These are phyloP conservation scores for Paraphysoderma sedebokerense DNA, from an alignment of 371 early-diverging fungal species.

Conservation along the genomic window DNA sequence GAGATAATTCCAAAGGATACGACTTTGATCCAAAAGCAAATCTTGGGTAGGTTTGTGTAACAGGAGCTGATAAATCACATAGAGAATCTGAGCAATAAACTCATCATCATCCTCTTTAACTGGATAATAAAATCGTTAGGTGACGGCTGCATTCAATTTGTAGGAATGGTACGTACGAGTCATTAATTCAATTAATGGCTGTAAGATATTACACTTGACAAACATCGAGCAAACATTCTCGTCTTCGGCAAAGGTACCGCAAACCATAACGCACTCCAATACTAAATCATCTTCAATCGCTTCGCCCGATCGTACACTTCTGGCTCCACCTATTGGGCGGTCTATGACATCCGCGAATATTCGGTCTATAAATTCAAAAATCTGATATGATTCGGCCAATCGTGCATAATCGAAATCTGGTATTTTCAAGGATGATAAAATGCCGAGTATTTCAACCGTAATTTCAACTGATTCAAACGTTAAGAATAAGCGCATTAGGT, in stretches of 20 bases:
- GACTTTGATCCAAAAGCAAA: slow-evolving; percentile 10
- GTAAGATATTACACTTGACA: neutral
- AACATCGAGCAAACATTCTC: slow-evolving; percentile 14
- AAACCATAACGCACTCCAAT: slow-evolving; percentile 16
- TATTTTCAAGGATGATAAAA: slow-evolving; percentile 16
- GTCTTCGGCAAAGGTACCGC: slow-evolving; percentile 26
- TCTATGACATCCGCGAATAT: slow-evolving; percentile 3
- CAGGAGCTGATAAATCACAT: slow-evolving; percentile 14
- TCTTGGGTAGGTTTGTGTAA: slow-evolving; percentile 16
- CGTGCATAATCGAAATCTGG: slow-evolving; percentile 25
- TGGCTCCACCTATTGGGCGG: neutral
- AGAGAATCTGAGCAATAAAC: too few species aligned
- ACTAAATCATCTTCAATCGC: slow-evolving; percentile 21
- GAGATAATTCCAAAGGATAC: neutral
- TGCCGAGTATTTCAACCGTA: slow-evolving; percentile 21
- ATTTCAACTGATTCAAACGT: slow-evolving; percentile 14
- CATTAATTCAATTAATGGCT: slow-evolving; percentile 20
- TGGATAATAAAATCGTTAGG: too few species aligned
- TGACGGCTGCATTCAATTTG: too few species aligned
- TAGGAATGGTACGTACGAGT: too few species aligned
- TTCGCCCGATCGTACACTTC: neutral
- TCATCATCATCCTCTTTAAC: too few species aligned
- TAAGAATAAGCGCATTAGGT: slow-evolving; percentile 18
- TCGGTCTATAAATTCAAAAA: slow-evolving; percentile 11
- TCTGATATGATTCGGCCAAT: slow-evolving; percentile 16